Evolutionary conservation across 176 grass and related monocot species (phyloP).

Genomic region (Triticum aestivum): IWGSC_CS_RefSeq_v2.1 NC_057807.1:479163912-479164411

Average conservation of each 20-base stretch:
- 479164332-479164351: constrained; percentile 6
- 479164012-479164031: neutral
- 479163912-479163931: neutral
- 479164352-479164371: neutral
- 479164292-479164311: neutral
- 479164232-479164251: neutral
- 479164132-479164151: neutral
- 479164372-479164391: neutral
- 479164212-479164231: neutral
- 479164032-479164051: neutral
- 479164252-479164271: neutral
- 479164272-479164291: neutral
- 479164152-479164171: neutral
- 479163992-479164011: constrained; percentile 14
- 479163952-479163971: neutral
- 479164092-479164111: neutral
- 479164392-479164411: constrained; percentile 8
- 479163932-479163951: neutral
- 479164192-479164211: neutral
- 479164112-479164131: neutral
- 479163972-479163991: neutral
- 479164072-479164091: neutral
- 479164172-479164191: neutral
- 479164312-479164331: constrained; percentile 5
- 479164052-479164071: constrained; percentile 10